Evolutionary conservation across 257 asterid genomes (phyloP), one percentile per base, ranked within the genome.

Genomic region (Petunia secreta): DNA sequence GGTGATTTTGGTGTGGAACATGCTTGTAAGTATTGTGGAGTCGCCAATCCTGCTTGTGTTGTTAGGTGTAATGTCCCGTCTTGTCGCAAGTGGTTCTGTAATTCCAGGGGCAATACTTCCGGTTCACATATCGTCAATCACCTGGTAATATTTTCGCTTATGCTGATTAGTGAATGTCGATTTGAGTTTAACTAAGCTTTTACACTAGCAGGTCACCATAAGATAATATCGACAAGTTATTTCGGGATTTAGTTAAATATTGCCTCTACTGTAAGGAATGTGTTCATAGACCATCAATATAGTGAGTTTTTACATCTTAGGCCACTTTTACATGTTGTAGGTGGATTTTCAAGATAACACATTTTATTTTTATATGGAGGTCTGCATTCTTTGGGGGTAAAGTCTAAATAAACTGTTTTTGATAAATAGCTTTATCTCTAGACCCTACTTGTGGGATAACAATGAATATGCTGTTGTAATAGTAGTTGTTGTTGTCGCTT

Each of bases 91-190:
- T 96, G 98, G 99, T 94, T 96, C 82, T 96, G 99, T 85, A 96
- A 96, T 85, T 94, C 99, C 1, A 92, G 99, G 36, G 99, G 99
- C 83, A 96, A 96, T 82, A 96, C 99, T 3, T 96, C 99, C 78
- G 99, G 99, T 46, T 96, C 99, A 25, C 99, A 96, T 85, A 96
- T 96, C 79, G 99, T 96, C 74, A 96, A 92, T 89, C 99, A 96
- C 89, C 83, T 96, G 95, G 99, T 96, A 83, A n/a, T 40, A 16
- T 44, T 44, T 60, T 16, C 3, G 60, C 5, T 60, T 60, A 8
- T 44, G 1, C 46, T 54, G 13, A 65, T 65, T 40, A 65, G 76
- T 44, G 58, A 46, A 16, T 69, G 58, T 1, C 41, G 44, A 2
- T 16, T 53, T 9, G 25, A 25, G 25, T 25, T 25, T 25, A 25